phyloP scores from a whole-genome alignment of 495 filamentous ascomycete genomes.

The Barbatosphaeria neglecta region DNA sequence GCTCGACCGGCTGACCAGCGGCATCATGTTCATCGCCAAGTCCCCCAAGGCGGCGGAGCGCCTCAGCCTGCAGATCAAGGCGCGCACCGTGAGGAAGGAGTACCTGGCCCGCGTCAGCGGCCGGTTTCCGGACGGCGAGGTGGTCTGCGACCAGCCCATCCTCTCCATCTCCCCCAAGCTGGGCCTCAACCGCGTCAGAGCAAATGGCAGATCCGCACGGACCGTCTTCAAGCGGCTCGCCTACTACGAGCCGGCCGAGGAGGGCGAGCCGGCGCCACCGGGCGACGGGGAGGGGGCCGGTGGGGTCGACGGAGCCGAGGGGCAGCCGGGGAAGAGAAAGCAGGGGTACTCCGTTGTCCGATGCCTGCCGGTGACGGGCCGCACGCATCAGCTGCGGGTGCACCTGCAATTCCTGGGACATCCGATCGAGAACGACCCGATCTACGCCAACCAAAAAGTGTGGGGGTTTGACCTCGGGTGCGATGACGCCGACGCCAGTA shows the following conservation, averaged over 20 bases:
- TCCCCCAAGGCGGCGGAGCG: constrained; percentile 64
- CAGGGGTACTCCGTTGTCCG: constrained; percentile 89
- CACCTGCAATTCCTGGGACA: constrained; percentile 91
- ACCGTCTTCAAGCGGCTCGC: constrained; percentile 84
- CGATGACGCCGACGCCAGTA: constrained; percentile 49
- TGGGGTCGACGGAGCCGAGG: constrained; percentile 11
- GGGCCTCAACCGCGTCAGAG: constrained; percentile 83
- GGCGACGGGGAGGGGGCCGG: not conserved
- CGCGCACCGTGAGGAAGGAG: constrained; percentile 77
- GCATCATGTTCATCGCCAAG: constrained; percentile 96
- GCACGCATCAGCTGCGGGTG: constrained; percentile 90
- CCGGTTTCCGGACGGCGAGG: constrained; percentile 70
- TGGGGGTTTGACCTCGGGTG: constrained; percentile 72
- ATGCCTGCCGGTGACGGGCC: constrained; percentile 83
- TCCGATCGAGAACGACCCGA: constrained; percentile 92
- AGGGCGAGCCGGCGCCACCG: too few species aligned
- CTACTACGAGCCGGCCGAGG: constrained; percentile 56
- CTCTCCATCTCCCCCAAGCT: constrained; percentile 90
- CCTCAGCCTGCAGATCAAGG: constrained; percentile 58
- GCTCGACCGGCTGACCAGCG: constrained; percentile 86
- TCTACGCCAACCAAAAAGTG: constrained; percentile 87
- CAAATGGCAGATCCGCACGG: constrained; percentile 77
- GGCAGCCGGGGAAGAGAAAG: constrained; percentile 19
- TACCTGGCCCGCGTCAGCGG: constrained; percentile 88
- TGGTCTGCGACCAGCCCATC: constrained; percentile 87